Conservation (phyloP, 2,329 filamentous ascomycete genomes). For the Apiospora hydei region DNA sequence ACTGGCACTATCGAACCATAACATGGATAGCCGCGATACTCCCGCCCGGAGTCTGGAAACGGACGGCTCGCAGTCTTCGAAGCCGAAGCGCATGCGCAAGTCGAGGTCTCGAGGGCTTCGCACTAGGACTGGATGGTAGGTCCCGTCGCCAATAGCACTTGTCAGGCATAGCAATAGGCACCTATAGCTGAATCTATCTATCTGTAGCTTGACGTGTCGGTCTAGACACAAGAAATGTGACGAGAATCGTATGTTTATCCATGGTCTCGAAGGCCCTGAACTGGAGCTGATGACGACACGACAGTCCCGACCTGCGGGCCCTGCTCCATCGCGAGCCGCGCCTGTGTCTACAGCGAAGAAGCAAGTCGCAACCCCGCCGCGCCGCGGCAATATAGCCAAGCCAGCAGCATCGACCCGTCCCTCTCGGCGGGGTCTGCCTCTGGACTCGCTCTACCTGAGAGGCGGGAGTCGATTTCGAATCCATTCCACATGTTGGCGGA, state of each 20-base stretch:
- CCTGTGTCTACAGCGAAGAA: constrained; percentile 30
- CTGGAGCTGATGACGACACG: constrained; percentile 3
- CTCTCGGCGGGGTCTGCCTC: background rate
- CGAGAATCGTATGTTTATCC: constrained; percentile 30
- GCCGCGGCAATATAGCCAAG: constrained; percentile 6
- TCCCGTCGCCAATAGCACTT: background rate
- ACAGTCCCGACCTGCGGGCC: constrained; percentile 33
- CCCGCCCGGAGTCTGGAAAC: constrained; percentile 2
- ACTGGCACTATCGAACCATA: background rate
- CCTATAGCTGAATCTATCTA: background rate
- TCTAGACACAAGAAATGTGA: constrained; percentile 35
- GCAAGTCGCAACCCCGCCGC: background rate
- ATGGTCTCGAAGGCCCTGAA: too few relatives aligned
- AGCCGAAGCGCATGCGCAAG: constrained; percentile 33
- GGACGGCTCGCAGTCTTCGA: background rate
- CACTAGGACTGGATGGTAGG: constrained; percentile 34
- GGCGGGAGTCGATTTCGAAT: background rate
- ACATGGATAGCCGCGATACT: constrained; percentile 24
- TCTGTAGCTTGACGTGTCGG: constrained; percentile 29
- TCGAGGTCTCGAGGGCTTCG: constrained; percentile 33
- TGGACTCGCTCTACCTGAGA: background rate
- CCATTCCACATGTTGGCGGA: background rate
- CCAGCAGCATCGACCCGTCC: background rate
- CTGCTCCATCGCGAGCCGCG: constrained; percentile 32
- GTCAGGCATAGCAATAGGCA: constrained; percentile 2